Base-by-base conservation (phyloP, 1,139 yeast genomes). In the Eremothecium sinecaudum region DNA sequence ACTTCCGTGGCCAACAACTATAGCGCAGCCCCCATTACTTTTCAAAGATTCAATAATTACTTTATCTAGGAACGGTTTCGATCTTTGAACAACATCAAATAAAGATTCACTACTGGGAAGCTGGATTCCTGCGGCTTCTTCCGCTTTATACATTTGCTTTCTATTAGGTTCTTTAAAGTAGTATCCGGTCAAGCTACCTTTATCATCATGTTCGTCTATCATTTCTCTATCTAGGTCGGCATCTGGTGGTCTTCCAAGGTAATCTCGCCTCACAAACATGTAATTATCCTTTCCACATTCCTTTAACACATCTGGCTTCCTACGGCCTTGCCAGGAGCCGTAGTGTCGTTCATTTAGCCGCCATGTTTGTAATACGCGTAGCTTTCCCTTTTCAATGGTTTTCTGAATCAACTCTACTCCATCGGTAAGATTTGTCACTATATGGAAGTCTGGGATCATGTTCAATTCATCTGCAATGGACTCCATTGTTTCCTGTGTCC, bases 311-410 rank as follows among this genome's bases (percentile, higher is more conserved):
- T 67, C 67, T 32, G 68, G 67, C 49, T 79, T 76, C 37, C 74
- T 65, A 29, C 67, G 62, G n/a, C 90, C 90, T 57, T 80, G 92
- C 53, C 79, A 69, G 20, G 69, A 63, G 1, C 93, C 93, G 53
- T 81, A 80, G 56, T 80, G 92, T 40, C 92, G 67, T 52, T 80
- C 90, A 53, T 80, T 80, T 42, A 80, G 58, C 47, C 83, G 67
- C 90, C 92, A 81, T 4, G 72, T 63, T 52, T 53, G 54, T 18
- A 50, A 42, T 7, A 54, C 52, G 3, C 48, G 50, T 12, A 53
- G 47, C n/a, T 28, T 32, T 14, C 38, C 36, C 7, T 32, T 33
- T 5, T 23, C 29, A 18, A 37, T 18, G 3, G 22, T 27, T 13
- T 33, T 37, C 10, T 32, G 35, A 14, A 41, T 22, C 9, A 9